Evolutionary conservation across 1,284 basidiomycete species (phyloP).

Genomic region (Puccinia novopanici): DNA sequence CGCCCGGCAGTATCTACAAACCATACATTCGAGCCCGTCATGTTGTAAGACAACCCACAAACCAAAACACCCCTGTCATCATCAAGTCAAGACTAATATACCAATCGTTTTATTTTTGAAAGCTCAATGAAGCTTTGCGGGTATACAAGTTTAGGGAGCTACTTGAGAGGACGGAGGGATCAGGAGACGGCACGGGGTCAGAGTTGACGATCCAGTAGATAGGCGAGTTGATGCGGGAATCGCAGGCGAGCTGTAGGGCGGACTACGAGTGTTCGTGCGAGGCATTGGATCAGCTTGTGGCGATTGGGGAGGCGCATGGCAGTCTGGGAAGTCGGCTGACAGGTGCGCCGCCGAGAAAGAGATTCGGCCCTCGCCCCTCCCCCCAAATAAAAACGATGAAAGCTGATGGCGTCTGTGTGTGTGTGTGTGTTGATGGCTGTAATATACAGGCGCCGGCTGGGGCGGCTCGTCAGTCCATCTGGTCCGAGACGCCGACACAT

Average conservation of each 20-base stretch:
- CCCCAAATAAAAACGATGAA: no score
- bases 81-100: neutral
- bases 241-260: constrained; percentile 70
- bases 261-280: constrained; percentile 77
- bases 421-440: neutral
- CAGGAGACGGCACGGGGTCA: neutral
- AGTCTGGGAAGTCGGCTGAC: constrained; percentile 76
- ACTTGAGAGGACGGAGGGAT: neutral
- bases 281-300: constrained; percentile 71
- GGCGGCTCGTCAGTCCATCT: constrained; percentile 84
- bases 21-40: constrained; percentile 22
- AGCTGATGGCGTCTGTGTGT: no score
- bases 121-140: constrained; percentile 33
- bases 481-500: constrained; percentile 70
- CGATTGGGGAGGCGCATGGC: constrained; percentile 67
- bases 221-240: constrained; percentile 75
- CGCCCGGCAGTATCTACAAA: neutral
- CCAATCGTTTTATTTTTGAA: neutral
- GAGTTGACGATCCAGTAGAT: constrained; percentile 62
- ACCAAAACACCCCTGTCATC: neutral
- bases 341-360: constrained; percentile 63
- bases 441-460: constrained; percentile 74
- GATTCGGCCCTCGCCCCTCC: no score
- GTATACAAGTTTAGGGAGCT: constrained; percentile 31
- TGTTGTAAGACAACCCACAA: constrained; percentile 47